phyloP scores from a whole-genome alignment of 108 stramenopile genomes.

The Epithemia pelagica region DNA sequence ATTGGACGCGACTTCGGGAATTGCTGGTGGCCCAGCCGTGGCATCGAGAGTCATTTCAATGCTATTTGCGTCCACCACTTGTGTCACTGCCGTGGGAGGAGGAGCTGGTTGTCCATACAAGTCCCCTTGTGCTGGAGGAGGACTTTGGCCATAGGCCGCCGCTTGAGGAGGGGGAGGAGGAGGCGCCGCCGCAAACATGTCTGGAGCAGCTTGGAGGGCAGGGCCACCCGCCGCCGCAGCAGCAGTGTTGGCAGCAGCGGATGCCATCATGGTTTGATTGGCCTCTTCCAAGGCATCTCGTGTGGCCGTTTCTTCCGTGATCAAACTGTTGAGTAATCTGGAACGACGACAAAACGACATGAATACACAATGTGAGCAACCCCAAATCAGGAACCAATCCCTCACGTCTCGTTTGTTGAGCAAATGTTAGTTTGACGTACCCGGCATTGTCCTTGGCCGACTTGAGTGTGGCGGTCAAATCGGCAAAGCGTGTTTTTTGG shows the following conservation, averaged over 20 bases:
- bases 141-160: neutral
- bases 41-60: neutral
- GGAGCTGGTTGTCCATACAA: neutral
- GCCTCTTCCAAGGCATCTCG: neutral
- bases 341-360: too few species aligned
- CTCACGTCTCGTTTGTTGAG: too few species aligned
- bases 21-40: too few species aligned
- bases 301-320: neutral
- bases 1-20: neutral
- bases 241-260: too few species aligned
- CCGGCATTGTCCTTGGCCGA: slow-evolving; percentile 62
- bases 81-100: neutral
- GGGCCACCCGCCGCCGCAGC: neutral
- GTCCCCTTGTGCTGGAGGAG: neutral
- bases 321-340: neutral
- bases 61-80: neutral
- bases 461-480: slow-evolving; percentile 65
- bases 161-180: neutral
- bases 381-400: too few species aligned
- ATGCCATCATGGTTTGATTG: neutral
- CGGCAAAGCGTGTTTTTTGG: slow-evolving; percentile 51
- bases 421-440: too few species aligned
- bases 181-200: neutral
- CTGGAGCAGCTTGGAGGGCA: neutral
- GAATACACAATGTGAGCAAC: too few species aligned